phyloP scores from a whole-genome alignment of 176 grass and related monocot species.

The Carex pumila region DNA sequence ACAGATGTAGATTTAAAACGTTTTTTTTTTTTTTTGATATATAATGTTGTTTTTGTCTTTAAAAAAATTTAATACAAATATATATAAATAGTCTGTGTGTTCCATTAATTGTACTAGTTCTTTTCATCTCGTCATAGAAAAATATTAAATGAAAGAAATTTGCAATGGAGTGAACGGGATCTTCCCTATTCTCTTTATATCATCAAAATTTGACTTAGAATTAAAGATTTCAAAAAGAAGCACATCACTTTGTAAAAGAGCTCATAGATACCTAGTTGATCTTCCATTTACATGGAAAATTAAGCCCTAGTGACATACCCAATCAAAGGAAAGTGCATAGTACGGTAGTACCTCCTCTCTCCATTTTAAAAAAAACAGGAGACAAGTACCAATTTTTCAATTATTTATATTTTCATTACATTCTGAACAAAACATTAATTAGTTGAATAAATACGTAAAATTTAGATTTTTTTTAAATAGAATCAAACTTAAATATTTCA shows the following conservation, averaged over 20 bases:
- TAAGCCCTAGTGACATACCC: background rate
- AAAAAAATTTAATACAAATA: too few relatives aligned
- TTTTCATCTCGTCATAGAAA: background rate
- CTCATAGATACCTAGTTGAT: background rate
- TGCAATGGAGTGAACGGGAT: constrained; percentile 18
- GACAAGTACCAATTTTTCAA: background rate
- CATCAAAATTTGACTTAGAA: background rate
- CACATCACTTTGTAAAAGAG: constrained; percentile 2
- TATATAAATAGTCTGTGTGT: background rate
- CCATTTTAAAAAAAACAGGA: background rate
- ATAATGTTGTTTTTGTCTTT: too few relatives aligned
- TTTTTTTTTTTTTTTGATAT: too few relatives aligned
- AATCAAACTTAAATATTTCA: too few relatives aligned
- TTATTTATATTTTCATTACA: background rate
- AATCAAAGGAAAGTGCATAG: background rate
- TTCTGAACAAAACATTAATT: background rate
- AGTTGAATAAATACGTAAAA: background rate
- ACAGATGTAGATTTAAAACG: too few relatives aligned
- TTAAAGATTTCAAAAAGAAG: background rate
- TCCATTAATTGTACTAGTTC: too few relatives aligned
- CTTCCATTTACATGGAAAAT: constrained; percentile 10
- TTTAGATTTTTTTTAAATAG: too few relatives aligned
- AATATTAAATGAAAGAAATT: background rate
- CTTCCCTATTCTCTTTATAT: background rate
- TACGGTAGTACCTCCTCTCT: background rate